Base-by-base conservation (phyloP, 1,284 basidiomycete species). In the Boletus coffeatus region DNA sequence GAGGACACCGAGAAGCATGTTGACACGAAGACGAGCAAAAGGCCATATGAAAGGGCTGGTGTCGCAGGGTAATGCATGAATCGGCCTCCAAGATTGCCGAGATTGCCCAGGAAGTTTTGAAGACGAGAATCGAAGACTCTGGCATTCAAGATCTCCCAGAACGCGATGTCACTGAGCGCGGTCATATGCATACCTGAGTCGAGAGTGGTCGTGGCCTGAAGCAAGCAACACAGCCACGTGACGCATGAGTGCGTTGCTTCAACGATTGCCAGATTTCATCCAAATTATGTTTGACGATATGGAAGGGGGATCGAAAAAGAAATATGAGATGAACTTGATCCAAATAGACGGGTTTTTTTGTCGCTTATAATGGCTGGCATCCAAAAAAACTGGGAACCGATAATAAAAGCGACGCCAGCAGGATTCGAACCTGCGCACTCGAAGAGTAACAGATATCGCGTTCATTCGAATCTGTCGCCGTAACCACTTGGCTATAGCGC, bases 401-500 rank as follows among this genome's bases (percentile, higher is more conserved):
- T 50, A 37, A 37, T 13, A 65, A 73, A 72, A 56, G 25, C 75
- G 73, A 74, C 74, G 73, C 75, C 75, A 76, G 75, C 74, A 74
- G 73, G 73, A 74, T 74, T 74, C 75, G 73, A 74, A 74, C 73
- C 73, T 77, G 74, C 74, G 78, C 76, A 70, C 77, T 74, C 75
- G 52, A 71, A 80, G 76, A 74, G 77, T 71, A 76, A 76, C 77
- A 76, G 75, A 76, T 78, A 58, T 66, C 67, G 61, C 70, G 64
- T 69, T 10, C 68, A 64, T 82, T 82, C 81, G 80, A 82, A 82
- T 81, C 80, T 81, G 78, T 80, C 80, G 80, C 80, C 79, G 79
- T 81, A 81, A 81, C 80, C 80, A 82, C 80, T 82, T 81, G 80
- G 80, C 80, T 81, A 81, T 81, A 77, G 74, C 74, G 77, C 74